A percentile compares a stretch with the other conserved stretches of the same genome.
Conservation (phyloP, 192 early-diverging fungal genomes). For the Entomortierella chlamydospora region DNA sequence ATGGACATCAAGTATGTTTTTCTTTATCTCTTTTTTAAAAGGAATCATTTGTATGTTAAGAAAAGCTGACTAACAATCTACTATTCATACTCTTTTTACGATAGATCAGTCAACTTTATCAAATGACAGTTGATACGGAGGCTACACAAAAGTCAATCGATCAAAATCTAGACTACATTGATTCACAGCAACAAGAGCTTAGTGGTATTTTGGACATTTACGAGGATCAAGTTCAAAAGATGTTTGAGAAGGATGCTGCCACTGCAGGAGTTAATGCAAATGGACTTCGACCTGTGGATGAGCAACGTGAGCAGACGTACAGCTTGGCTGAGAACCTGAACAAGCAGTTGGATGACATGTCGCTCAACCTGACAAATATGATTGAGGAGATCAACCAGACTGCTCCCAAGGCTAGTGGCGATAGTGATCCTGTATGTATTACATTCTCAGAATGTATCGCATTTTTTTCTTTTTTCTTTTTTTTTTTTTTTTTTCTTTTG, state of each 20-base stretch:
- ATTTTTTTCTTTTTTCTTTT: background rate
- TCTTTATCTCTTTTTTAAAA: background rate
- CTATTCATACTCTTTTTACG: background rate
- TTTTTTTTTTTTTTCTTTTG: slow-evolving; percentile 14
- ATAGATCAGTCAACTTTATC: slow-evolving; percentile 80
- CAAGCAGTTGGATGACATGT: slow-evolving; percentile 89
- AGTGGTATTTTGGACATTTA: slow-evolving; percentile 82
- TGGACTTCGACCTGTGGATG: slow-evolving; percentile 74
- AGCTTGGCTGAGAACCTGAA: slow-evolving; percentile 87
- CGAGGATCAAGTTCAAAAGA: slow-evolving; percentile 73
- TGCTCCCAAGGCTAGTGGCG: slow-evolving; percentile 41
- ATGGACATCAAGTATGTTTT: slow-evolving; percentile 75
- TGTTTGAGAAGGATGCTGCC: slow-evolving; percentile 56
- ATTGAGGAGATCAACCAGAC: slow-evolving; percentile 89
- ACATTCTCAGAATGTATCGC: too few relatives aligned
- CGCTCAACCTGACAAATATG: slow-evolving; percentile 78
- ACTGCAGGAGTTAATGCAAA: slow-evolving; percentile 57
- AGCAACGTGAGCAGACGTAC: slow-evolving; percentile 89
- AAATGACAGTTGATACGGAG: slow-evolving; percentile 80
- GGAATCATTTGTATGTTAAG: too few relatives aligned
- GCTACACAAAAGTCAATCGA: slow-evolving; percentile 83
- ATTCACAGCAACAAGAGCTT: slow-evolving; percentile 87
- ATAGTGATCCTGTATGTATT: slow-evolving; percentile 47
- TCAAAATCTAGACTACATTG: slow-evolving; percentile 88
- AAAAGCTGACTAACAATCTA: background rate